phyloP scores from a whole-genome alignment of 768 basidiomycete genomes.

The Termitomyces bulborhizus region DNA sequence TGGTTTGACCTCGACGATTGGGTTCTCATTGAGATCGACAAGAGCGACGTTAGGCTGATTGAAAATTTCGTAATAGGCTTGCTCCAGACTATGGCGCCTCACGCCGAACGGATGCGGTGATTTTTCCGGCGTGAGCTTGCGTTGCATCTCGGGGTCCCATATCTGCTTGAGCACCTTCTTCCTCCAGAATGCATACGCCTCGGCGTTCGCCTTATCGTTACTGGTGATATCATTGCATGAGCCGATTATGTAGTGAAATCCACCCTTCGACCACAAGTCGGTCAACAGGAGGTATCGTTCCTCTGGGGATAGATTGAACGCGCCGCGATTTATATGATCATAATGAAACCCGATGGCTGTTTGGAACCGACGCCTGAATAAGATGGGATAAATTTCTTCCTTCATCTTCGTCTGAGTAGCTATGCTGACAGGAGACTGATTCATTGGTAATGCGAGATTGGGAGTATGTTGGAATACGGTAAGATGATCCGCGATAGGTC shows the following conservation, averaged over 20 bases:
- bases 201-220: constrained; percentile 14
- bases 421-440: constrained; percentile 12
- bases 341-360: constrained; percentile 14
- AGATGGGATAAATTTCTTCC: constrained; percentile 1
- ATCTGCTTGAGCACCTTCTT: neutral
- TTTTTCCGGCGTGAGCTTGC: constrained; percentile 5
- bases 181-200: constrained; percentile 10
- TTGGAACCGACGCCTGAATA: constrained; percentile 14
- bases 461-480: constrained; percentile 25
- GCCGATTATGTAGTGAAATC: constrained; percentile 15
- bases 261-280: constrained; percentile 3
- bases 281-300: constrained; percentile 16
- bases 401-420: constrained; percentile 14
- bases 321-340: constrained; percentile 3
- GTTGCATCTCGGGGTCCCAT: constrained; percentile 13
- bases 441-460: constrained; percentile 19
- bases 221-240: constrained; percentile 12
- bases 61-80: constrained; percentile 18
- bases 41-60: constrained; percentile 20
- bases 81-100: constrained; percentile 19
- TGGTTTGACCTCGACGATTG: constrained; percentile 12
- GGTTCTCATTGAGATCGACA: constrained; percentile 1
- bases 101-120: constrained; percentile 19
- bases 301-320: constrained; percentile 13
- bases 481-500: constrained; percentile 15